phyloP scores from a whole-genome alignment of 306 rosid species.

The Luffa aegyptiaca region DNA sequence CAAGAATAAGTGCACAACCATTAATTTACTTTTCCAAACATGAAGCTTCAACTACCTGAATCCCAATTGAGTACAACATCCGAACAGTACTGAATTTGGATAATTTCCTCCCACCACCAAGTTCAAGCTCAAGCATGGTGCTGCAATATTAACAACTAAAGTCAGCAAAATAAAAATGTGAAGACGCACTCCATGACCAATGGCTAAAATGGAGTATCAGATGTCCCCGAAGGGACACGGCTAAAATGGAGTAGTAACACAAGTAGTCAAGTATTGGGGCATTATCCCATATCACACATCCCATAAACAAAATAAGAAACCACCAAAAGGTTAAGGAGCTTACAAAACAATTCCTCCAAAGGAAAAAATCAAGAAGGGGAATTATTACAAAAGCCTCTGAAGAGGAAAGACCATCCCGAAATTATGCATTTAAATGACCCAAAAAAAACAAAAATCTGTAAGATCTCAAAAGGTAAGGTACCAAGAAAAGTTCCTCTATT shows the following conservation, averaged over 20 bases:
- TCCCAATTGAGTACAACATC: slow-evolving; percentile 77
- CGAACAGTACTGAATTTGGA: slow-evolving; percentile 78
- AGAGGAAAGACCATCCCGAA: not conserved
- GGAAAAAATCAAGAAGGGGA: not conserved
- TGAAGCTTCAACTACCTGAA: slow-evolving; percentile 50
- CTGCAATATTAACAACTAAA: slow-evolving; percentile 31
- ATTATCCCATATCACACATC: not conserved
- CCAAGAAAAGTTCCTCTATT: not conserved
- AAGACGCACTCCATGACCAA: not conserved
- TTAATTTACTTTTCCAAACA: not conserved
- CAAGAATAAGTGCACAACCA: slow-evolving; percentile 7
- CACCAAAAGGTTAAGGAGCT: not conserved
- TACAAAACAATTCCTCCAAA: not conserved
- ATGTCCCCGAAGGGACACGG: no score
- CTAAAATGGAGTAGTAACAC: not conserved
- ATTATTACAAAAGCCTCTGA: not conserved
- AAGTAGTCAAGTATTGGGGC: not conserved
- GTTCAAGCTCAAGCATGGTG: slow-evolving; percentile 79
- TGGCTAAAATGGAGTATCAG: not conserved
- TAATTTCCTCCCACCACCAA: slow-evolving; percentile 92
- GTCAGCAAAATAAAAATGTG: slow-evolving; percentile 14
- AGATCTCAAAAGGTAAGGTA: not conserved
- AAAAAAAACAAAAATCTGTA: not conserved
- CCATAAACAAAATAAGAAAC: not conserved
- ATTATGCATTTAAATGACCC: not conserved